Conservation (phyloP, 805 yeast species). For the Kodamaea restingae region DNA sequence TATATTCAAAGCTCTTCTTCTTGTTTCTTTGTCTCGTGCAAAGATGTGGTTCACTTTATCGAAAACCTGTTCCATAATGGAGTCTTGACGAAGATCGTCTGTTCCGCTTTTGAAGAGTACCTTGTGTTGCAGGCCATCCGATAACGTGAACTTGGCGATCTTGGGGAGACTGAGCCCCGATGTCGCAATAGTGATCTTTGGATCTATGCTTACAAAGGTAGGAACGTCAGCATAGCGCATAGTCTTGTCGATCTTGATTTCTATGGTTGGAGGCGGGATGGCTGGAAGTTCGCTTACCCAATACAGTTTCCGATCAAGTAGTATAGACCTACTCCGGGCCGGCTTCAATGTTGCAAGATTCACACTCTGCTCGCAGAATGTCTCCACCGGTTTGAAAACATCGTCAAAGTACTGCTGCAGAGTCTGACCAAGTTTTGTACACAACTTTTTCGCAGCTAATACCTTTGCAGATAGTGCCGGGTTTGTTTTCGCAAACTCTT, state of each 20-base stretch:
- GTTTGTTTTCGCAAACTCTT: conserved; percentile 25
- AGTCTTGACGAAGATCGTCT: conserved; percentile 93
- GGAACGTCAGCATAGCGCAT: conserved; percentile 47
- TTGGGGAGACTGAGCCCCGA: conserved; percentile 90
- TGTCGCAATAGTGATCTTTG: conserved; percentile 55
- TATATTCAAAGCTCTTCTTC: conserved; percentile 55
- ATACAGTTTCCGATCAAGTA: conserved; percentile 32
- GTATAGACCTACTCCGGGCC: conserved; percentile 28
- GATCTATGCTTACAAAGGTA: conserved; percentile 42
- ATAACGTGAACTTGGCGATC: conserved; percentile 51
- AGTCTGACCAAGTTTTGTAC: conserved; percentile 33
- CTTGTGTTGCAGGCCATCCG: conserved; percentile 56
- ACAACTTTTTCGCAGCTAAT: conserved; percentile 44
- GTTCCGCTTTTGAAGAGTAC: conserved; percentile 78
- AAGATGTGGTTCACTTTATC: conserved; percentile 74
- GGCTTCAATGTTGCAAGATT: conserved; percentile 47
- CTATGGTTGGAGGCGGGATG: conserved; percentile 67
- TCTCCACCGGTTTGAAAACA: conserved; percentile 43
- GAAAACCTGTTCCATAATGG: conserved; percentile 97
- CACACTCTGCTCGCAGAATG: conserved; percentile 49
- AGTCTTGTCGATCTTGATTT: conserved; percentile 39
- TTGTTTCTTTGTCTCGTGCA: conserved; percentile 49
- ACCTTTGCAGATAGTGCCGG: conserved; percentile 47
- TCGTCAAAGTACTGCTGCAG: conserved; percentile 20
- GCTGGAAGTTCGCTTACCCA: conserved; percentile 46